Percentiles rank a stretch among this genome's conserved stretches.
These are phyloP conservation scores for Kluyveromyces lactis DNA, from an alignment of 805 yeast species.

Conservation along the genomic window DNA sequence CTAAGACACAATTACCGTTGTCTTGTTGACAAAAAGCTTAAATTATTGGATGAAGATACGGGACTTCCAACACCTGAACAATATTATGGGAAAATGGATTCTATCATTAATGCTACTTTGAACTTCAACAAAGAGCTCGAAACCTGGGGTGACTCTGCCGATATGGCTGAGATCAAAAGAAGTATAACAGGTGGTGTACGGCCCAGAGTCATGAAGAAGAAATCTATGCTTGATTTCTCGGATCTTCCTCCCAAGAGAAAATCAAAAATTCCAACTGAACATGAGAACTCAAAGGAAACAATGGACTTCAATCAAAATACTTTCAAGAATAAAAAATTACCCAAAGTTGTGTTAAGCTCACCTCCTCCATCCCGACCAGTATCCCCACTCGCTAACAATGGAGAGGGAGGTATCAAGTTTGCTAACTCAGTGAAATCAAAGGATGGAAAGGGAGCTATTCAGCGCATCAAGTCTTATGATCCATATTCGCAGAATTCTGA, in stretches of 20 bases:
- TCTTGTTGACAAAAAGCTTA: constrained; percentile 6
- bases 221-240: constrained; percentile 19
- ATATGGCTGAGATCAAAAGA: constrained; percentile 17
- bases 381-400: constrained; percentile 5
- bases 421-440: constrained; percentile 16
- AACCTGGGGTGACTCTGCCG: constrained; percentile 12
- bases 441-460: constrained; percentile 17
- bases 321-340: not conserved
- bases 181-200: constrained; percentile 21
- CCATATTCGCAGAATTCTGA: not conserved
- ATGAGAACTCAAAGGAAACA: not conserved
- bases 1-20: not conserved
- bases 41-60: constrained; percentile 5
- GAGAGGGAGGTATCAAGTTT: constrained; percentile 18
- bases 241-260: constrained; percentile 7
- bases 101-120: constrained; percentile 17
- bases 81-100: constrained; percentile 9
- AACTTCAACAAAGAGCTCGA: constrained; percentile 19
- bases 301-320: not conserved
- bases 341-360: constrained; percentile 3
- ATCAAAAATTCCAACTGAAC: not conserved
- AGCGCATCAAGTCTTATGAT: constrained; percentile 7
- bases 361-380: constrained; percentile 1
- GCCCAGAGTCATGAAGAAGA: constrained; percentile 8
- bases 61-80: not conserved